Base-by-base conservation (phyloP, 345 rosid species). In the Pistacia integerrima region DNA sequence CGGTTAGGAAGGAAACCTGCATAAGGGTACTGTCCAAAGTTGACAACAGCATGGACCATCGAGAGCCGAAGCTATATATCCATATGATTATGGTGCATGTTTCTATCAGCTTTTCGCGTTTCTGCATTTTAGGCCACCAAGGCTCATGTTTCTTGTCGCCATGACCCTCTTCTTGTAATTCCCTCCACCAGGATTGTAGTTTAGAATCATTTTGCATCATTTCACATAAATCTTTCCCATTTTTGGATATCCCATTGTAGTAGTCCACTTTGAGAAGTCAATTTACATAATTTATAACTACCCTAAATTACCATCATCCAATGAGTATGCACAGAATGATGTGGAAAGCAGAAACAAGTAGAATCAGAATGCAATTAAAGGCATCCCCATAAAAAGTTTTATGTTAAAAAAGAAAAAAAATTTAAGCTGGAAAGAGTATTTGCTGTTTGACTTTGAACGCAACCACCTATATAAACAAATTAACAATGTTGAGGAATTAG, bases 1-100 rank as follows among this genome's bases (percentile, higher is more conserved):
- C 92, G 73, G 83, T 86, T 90, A 0, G 93, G 93, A 20, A 83
- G 83, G 80, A 88, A 90, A 20, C 97, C 97, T 0, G 91, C 93
- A 2, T 1, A 25, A 25, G 25, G 25, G 25, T 1, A 25, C 25
- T 25, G 25, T 25, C 25, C 25, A 25, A 25, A 25, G 25, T 25
- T 25, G 25, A 25, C 25, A 25, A 1, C 25, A 25, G 0, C 25
- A 25, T n/a, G n/a, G 25, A 0, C 25, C 25, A 22, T 0, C 25
- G 25, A 25, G 1, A 25, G 25, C 25, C 0, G 25, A 25, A 25
- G 25, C 25, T 25, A 25, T n/a, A n/a, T n/a, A n/a, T 25, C 25
- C 25, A 25, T 25, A 25, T 25, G 25, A 25, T 25, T 25, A 25
- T 25, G 25, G 25, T 25, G 25, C 25, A 25, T 25, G 25, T 25